A percentile compares a stretch with the other conserved stretches of the same genome.
Evolutionary conservation across 139 green algal genomes (phyloP).

Genomic region (Closterium sp.): DNA sequence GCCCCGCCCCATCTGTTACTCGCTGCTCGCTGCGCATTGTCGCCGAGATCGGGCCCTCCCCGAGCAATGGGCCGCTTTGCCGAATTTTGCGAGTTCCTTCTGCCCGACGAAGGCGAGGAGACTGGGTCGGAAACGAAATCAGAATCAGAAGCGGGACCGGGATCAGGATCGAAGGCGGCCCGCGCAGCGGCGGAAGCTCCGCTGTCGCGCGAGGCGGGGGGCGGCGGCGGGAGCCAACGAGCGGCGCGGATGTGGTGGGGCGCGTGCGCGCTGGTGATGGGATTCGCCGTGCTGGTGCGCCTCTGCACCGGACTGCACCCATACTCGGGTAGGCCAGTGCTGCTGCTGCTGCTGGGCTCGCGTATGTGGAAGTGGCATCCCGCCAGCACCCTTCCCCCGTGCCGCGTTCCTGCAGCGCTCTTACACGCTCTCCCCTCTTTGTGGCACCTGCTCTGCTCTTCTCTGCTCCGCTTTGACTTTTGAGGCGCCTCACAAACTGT

Average conservation of each 20-base stretch:
- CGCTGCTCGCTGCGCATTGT: too few relatives aligned
- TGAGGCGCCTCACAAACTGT: too few relatives aligned
- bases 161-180: neutral
- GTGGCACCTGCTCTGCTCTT: too few relatives aligned
- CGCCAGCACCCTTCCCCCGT: neutral
- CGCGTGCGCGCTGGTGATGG: neutral
- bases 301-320: neutral
- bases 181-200: neutral
- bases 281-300: neutral
- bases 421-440: too few relatives aligned
- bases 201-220: neutral
- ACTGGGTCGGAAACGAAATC: neutral
- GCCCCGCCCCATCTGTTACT: too few relatives aligned
- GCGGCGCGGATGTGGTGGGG: neutral
- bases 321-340: neutral
- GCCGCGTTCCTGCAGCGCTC: too few relatives aligned
- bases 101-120: neutral
- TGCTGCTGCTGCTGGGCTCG: neutral
- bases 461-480: too few relatives aligned
- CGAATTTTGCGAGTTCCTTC: neutral
- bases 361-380: neutral
- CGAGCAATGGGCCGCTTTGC: neutral
- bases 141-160: neutral
- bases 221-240: neutral
- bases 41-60: too few relatives aligned